Evolutionary conservation across 805 yeast genomes (phyloP), one percentile per base, ranked within the genome.

Genomic region (Pichia pseudocactophila): DNA sequence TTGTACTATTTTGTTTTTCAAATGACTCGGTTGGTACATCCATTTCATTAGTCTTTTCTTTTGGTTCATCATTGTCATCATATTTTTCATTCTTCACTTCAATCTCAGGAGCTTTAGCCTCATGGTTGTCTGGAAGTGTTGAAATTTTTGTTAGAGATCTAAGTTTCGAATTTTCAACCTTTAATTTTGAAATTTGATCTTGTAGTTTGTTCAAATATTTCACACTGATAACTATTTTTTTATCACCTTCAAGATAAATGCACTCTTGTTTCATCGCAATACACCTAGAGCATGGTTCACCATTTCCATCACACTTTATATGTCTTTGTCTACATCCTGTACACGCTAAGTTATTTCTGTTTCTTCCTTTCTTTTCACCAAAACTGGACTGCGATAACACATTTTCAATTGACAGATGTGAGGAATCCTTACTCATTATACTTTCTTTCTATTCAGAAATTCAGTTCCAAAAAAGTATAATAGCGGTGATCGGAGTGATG

Each of bases 211-310:
- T 74, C 39, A 83, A 55, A 53, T 82, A 82, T 51, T 75, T 78
- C 75, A 82, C 71, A 1, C 88, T 80, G 0, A 82, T 82, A 25
- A 81, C 84, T 11, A 83, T 69, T 52, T 82, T 81, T 62, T 75
- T 79, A 39, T 80, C 83, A 9, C 80, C 84, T 54, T 79, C 86
- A 16, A 74, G 70, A 50, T 81, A 83, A 51, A 80, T 87, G 62
- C 92, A 83, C 18, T 68, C 66, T 3, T 76, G 64, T 38, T 68
- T 70, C 13, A 81, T 74, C 38, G 68, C 56, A 12, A 59, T 60
- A 55, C 92, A 83, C 52, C 78, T 78, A 39, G 65, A 59, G 56
- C 92, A 83, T 0, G 88, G 87, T 37, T 78, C 74, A 1, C 85
- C 86, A 3, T 22, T 39, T 2, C 88, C 88, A 12, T 86, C 86